These are phyloP conservation scores for Magnusiomyces tetraspermus DNA, from an alignment of 1,139 yeast species.

Conservation along the genomic window DNA sequence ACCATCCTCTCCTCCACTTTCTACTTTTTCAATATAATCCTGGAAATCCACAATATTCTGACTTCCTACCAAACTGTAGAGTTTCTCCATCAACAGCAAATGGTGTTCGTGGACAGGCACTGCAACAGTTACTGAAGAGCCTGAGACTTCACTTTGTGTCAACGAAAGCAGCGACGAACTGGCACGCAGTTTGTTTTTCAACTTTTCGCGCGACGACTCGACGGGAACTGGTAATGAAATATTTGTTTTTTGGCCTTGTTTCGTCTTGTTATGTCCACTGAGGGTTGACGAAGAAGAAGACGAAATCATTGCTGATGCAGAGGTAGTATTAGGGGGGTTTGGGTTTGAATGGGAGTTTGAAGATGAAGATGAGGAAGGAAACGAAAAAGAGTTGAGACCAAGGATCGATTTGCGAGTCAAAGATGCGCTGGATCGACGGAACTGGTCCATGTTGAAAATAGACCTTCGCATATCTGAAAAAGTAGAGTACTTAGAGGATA, in stretches of 20 bases:
- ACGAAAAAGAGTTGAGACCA: background rate
- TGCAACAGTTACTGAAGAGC: slow-evolving; percentile 21
- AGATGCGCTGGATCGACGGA: no score
- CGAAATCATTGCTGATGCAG: background rate
- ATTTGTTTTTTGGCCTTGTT: slow-evolving; percentile 27
- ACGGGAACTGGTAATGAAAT: slow-evolving; percentile 54
- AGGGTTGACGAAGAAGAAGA: background rate
- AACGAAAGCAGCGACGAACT: slow-evolving; percentile 43
- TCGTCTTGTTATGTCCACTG: no score
- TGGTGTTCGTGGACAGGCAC: slow-evolving; percentile 29
- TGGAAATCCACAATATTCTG: slow-evolving; percentile 26
- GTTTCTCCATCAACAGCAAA: slow-evolving; percentile 26
- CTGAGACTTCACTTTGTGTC: slow-evolving; percentile 21
- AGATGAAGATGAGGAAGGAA: no score
- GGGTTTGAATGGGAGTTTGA: no score
- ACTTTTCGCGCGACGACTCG: slow-evolving; percentile 45
- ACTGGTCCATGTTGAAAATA: no score
- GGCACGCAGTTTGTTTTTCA: slow-evolving; percentile 43
- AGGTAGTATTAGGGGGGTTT: background rate
- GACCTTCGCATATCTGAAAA: no score
- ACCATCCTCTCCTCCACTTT: slow-evolving; percentile 17
- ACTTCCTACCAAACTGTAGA: slow-evolving; percentile 30
- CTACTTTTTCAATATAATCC: slow-evolving; percentile 23
- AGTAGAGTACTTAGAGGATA: no score
- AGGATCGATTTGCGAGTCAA: background rate